Evolutionary conservation across 1,284 basidiomycete species (phyloP).

Genomic region (Earliella scabrosa): DNA sequence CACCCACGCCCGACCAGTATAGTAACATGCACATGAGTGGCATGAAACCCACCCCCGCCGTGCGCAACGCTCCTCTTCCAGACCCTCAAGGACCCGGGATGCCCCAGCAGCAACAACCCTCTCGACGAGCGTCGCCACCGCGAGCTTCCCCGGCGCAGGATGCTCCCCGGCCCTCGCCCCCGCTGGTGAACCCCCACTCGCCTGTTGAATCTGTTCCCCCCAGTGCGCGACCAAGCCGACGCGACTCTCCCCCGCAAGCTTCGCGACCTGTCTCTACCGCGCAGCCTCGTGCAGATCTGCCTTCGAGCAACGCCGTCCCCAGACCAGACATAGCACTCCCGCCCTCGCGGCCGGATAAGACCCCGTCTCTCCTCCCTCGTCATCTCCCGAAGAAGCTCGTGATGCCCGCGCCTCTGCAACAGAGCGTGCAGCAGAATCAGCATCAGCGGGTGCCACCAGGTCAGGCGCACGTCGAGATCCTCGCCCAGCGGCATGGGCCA

Average conservation of each 20-base stretch:
- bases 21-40: slow-evolving; percentile 25
- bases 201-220: slow-evolving; percentile 7
- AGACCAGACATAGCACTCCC: slow-evolving; percentile 35
- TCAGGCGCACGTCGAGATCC: slow-evolving; percentile 18
- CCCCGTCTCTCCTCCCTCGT: slow-evolving; percentile 37
- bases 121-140: neutral
- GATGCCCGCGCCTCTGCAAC: slow-evolving; percentile 63
- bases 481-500: slow-evolving; percentile 19
- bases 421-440: slow-evolving; percentile 19
- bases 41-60: neutral
- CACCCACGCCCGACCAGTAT: slow-evolving; percentile 17
- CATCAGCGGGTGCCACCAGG: slow-evolving; percentile 11
- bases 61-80: slow-evolving; percentile 1
- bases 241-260: slow-evolving; percentile 4
- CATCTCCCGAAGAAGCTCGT: slow-evolving; percentile 65
- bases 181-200: slow-evolving; percentile 18
- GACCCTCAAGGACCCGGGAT: slow-evolving; percentile 9
- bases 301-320: slow-evolving; percentile 11
- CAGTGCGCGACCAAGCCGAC: neutral
- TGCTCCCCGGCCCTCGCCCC: slow-evolving; percentile 12
- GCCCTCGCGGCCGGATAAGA: slow-evolving; percentile 23
- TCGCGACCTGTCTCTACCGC: slow-evolving; percentile 3
- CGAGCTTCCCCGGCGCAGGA: slow-evolving; percentile 3
- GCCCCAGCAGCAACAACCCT: slow-evolving; percentile 2
- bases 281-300: slow-evolving; percentile 6